Conservation (phyloP, 257 asterid species). For the Craterostigma plantagineum region DNA sequence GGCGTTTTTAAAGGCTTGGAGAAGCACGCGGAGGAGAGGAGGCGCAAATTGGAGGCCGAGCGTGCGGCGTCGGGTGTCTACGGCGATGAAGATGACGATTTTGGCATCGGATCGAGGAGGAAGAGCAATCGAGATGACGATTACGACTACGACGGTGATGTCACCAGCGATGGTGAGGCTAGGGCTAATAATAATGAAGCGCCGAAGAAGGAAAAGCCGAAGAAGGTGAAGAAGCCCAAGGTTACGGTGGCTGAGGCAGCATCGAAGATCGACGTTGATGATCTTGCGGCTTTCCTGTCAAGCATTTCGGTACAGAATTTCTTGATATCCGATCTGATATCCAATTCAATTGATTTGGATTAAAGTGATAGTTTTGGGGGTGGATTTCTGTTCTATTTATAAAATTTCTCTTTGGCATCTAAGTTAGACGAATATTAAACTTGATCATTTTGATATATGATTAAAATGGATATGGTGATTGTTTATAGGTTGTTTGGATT, state of each 20-base stretch:
- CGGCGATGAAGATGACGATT: slow-evolving; percentile 23
- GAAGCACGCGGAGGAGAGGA: slow-evolving; percentile 69
- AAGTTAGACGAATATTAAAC: too few species aligned
- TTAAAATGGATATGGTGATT: not conserved
- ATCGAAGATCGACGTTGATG: slow-evolving; percentile 43
- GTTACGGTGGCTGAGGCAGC: slow-evolving; percentile 72
- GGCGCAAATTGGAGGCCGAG: slow-evolving; percentile 45
- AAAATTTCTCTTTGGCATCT: too few species aligned
- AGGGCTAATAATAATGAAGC: slow-evolving; percentile 25
- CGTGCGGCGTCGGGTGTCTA: slow-evolving; percentile 28
- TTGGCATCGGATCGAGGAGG: slow-evolving; percentile 20
- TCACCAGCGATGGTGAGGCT: slow-evolving; percentile 20
- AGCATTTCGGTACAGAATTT: slow-evolving; percentile 24
- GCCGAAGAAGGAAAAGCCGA: slow-evolving; percentile 48
- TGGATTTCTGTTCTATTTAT: too few species aligned
- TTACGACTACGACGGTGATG: slow-evolving; percentile 18
- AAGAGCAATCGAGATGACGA: slow-evolving; percentile 15
- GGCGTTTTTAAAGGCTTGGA: slow-evolving; percentile 42
- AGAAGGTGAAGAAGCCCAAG: slow-evolving; percentile 60
- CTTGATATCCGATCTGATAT: too few species aligned
- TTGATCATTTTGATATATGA: too few species aligned
- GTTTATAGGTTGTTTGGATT: slow-evolving; percentile 3
- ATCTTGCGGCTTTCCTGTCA: slow-evolving; percentile 50
- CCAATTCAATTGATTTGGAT: too few species aligned
- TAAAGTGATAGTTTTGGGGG: too few species aligned